These are phyloP conservation scores for Scedosporium dehoogii DNA, from an alignment of 2,329 filamentous ascomycete genomes.

Conservation along the genomic window DNA sequence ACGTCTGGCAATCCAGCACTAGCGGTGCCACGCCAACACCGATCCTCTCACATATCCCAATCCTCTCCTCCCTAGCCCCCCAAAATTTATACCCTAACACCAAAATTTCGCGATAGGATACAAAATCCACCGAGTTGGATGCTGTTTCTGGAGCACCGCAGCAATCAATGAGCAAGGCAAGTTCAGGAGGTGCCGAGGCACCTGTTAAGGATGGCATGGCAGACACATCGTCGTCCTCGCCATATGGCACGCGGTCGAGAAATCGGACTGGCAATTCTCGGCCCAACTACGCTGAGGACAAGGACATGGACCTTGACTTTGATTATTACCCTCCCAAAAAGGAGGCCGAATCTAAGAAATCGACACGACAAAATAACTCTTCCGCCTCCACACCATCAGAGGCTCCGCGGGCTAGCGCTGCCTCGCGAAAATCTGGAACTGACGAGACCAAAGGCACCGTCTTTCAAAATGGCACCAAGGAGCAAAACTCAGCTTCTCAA, in stretches of 20 bases:
- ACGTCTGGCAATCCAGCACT: constrained; percentile 1
- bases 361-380: constrained; percentile 23
- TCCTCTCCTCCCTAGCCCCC: constrained; percentile 8
- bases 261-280: constrained; percentile 73
- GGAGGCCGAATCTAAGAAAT: constrained; percentile 48
- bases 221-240: constrained; percentile 50
- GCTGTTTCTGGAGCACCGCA: constrained; percentile 18
- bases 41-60: not conserved
- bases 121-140: constrained; percentile 20
- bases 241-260: constrained; percentile 88
- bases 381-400: not conserved
- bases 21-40: not conserved
- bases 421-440: constrained; percentile 8
- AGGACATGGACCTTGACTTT: constrained; percentile 76
- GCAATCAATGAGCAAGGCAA: constrained; percentile 37
- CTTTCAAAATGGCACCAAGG: constrained; percentile 1
- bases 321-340: constrained; percentile 59
- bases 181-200: constrained; percentile 32
- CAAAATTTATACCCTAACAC: not conserved
- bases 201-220: constrained; percentile 35
- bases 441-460: constrained; percentile 1
- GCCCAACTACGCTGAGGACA: constrained; percentile 92
- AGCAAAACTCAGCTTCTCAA: constrained; percentile 2
- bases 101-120: constrained; percentile 18
- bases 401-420: not conserved